phyloP scores from a whole-genome alignment of 2,329 filamentous ascomycete species.

The Nigrospora oryzae region DNA sequence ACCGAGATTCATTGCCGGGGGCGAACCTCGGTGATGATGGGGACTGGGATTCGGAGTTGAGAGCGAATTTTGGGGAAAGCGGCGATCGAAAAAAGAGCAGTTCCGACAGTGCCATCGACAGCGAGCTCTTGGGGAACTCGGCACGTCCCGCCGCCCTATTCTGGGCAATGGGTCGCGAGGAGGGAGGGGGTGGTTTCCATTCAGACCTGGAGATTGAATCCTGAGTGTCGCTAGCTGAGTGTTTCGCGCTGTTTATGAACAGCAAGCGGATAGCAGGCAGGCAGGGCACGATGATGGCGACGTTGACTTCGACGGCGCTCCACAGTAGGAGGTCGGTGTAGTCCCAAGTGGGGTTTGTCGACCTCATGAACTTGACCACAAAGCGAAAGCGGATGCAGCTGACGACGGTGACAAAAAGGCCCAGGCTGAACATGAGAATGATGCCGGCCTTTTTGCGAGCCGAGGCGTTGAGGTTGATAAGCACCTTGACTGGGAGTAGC shows the following conservation, averaged over 20 bases:
- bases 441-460: neutral
- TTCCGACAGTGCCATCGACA: too few relatives aligned
- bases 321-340: constrained; percentile 11
- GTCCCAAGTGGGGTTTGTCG: constrained; percentile 24
- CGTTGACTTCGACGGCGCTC: neutral
- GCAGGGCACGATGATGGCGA: neutral
- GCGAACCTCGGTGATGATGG: too few relatives aligned
- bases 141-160: too few relatives aligned
- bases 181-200: too few relatives aligned
- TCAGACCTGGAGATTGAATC: too few relatives aligned
- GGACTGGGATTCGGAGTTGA: too few relatives aligned
- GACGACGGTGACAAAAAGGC: constrained; percentile 1
- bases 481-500: neutral
- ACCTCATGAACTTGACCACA: neutral
- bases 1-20: too few relatives aligned
- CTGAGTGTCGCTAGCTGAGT: too few relatives aligned
- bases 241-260: neutral
- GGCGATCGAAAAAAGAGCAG: too few relatives aligned
- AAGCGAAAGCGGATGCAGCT: constrained; percentile 1
- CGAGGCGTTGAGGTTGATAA: neutral
- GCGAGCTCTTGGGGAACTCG: too few relatives aligned
- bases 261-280: constrained; percentile 1
- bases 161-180: too few relatives aligned
- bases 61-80: too few relatives aligned
- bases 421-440: constrained; percentile 4